Base-by-base conservation (phyloP, 345 rosid species). In the Salix arbutifolia region DNA sequence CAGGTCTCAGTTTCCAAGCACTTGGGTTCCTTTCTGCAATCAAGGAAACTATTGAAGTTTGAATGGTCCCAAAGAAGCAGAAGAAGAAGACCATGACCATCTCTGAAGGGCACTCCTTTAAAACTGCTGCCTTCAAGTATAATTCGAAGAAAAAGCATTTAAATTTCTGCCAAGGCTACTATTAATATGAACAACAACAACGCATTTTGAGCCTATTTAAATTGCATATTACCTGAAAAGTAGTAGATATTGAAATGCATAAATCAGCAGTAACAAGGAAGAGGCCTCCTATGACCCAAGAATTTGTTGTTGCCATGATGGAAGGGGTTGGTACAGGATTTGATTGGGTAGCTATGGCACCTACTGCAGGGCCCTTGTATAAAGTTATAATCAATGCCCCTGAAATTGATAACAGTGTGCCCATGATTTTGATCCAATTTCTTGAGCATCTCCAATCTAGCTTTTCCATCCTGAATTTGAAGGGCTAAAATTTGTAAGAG, bases 261-360 rank as follows among this genome's bases (percentile, higher is more conserved):
- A 88, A 71, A 70, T 84, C 14, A 69, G 86, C 85, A 26, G 75
- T 76, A 4, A 77, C 78, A 31, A 88, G 38, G 76, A 88, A 83
- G 48, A 85, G 70, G 76, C 87, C 91, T 64, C 91, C 90, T 0
- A 86, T 70, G 67, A 84, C 69, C 91, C 91, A 88, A 70, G 76
- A 74, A 79, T 71, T 72, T 53, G 77, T 46, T 13, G 74, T 38
- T 40, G 56, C 42, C 37, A 46, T 5, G 50, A 70, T 31, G 30
- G 70, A 58, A 38, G 80, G 53, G 56, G 73, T 37, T 48, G 82
- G 66, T 19, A 60, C 77, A 6, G 62, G 61, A 25, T 52, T 44
- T 40, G 78, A 52, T 37, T 31, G 70, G 18, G 4, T 1, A 25
- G 56, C 61, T 37, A 26, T 67, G 62, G 70, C 19, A 25, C 78